Evolutionary conservation across 306 rosid species (phyloP), one percentile per base, ranked within the genome.

Genomic region (Oemleria cerasiformis): DNA sequence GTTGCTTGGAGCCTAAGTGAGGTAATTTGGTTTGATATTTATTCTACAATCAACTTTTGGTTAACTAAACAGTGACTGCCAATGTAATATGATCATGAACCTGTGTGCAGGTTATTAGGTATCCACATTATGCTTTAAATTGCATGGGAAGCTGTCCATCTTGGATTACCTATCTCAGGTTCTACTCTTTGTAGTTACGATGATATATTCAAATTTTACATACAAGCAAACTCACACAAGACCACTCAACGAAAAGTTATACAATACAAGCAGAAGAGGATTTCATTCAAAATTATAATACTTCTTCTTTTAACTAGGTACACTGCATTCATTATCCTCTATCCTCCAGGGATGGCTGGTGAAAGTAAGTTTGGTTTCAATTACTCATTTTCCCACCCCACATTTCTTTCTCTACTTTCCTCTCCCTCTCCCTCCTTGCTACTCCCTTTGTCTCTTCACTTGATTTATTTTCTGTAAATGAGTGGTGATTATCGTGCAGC

Each of bases 121-220:
- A 94, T 82, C 81, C 95, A 11, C 92, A 88, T 77, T 86, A 94
- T 78, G 86, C 95, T 78, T 81, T 94, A 70, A 78, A 78, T 73
- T 86, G 97, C 83, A 71, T 68, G 16, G 88, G 92, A 79, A 86
- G 71, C 53, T 86, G 87, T 82, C 99, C 97, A 63, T 75, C 79
- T 69, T 94, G 95, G 96, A 82, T 94, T 70, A 89, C 92, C 59
- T 91, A 94, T 81, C 83, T 94, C 84, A 87, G 99, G 96, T 90
- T 57, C 70, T 66, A 69, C 66, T 76, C 70, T 41, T 40, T 78
- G 53, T 72, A 47, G 47, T 25, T 67, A 38, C 16, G 53, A 55
- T 48, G 38, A 23, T 65, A 9, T 55, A 51, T 10, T 69, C 30
- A 41, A 67, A 78, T 15, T 57, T 48, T 6, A 16, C 41, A 20